Evolutionary conservation across 805 yeast species (phyloP).

Genomic region (Cyberlindnera samutprakarnensis): DNA sequence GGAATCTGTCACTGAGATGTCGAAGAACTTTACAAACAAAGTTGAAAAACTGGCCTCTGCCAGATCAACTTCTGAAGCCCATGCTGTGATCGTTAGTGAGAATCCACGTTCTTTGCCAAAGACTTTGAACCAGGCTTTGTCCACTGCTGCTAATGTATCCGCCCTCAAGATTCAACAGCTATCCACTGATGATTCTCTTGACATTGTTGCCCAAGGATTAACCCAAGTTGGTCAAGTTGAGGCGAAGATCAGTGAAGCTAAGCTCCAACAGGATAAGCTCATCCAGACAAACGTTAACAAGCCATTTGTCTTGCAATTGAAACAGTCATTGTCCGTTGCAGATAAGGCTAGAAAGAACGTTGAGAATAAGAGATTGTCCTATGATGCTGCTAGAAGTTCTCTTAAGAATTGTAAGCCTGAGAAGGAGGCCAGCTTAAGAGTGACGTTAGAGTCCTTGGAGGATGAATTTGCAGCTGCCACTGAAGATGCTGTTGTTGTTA

Average conservation of each 20-base stretch:
- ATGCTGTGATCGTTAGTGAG: slow-evolving; percentile 54
- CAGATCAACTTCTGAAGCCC: slow-evolving; percentile 74
- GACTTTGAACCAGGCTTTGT: slow-evolving; percentile 75
- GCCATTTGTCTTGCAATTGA: slow-evolving; percentile 54
- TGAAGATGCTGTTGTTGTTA: slow-evolving; percentile 76
- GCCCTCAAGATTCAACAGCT: slow-evolving; percentile 24
- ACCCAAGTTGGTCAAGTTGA: slow-evolving; percentile 62
- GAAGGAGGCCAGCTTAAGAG: slow-evolving; percentile 67
- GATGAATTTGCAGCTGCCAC: slow-evolving; percentile 87
- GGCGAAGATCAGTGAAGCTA: slow-evolving; percentile 71
- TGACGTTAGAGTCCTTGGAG: slow-evolving; percentile 75
- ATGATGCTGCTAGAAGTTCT: slow-evolving; percentile 68
- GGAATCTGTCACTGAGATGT: slow-evolving; percentile 70
- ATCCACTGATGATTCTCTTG: slow-evolving; percentile 32
- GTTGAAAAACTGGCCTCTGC: slow-evolving; percentile 66
- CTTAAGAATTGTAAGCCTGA: slow-evolving; percentile 45
- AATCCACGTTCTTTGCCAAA: slow-evolving; percentile 53
- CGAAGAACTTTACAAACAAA: slow-evolving; percentile 55
- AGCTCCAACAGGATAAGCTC: slow-evolving; percentile 74
- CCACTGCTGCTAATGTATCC: slow-evolving; percentile 58
- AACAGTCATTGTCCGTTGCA: slow-evolving; percentile 54
- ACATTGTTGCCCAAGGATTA: slow-evolving; percentile 53
- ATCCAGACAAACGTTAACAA: slow-evolving; percentile 64
- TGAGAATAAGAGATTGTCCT: slow-evolving; percentile 67
- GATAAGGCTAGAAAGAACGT: slow-evolving; percentile 65